phyloP scores from a whole-genome alignment of 805 yeast genomes.

The Zygosaccharomyces bisporus region DNA sequence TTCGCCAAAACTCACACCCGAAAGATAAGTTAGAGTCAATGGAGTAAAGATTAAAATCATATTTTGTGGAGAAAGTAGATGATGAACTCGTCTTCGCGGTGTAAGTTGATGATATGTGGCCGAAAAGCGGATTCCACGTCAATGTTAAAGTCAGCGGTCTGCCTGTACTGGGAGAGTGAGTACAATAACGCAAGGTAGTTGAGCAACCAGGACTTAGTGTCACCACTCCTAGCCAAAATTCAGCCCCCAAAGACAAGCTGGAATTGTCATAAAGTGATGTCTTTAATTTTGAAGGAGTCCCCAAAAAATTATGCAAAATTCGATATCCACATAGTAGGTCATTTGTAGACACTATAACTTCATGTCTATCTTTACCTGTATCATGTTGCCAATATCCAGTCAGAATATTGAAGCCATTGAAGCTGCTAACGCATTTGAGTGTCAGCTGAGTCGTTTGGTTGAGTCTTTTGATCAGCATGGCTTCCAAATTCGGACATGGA shows the following conservation, averaged over 20 bases:
- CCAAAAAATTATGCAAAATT: conserved; percentile 61
- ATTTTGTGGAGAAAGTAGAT: conserved; percentile 76
- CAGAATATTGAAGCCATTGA: conserved; percentile 52
- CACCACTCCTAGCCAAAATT: conserved; percentile 80
- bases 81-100: conserved; percentile 73
- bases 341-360: conserved; percentile 74
- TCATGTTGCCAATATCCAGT: conserved; percentile 71
- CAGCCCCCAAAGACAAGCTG: conserved; percentile 72
- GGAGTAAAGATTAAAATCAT: conserved; percentile 87
- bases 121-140: conserved; percentile 83
- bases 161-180: conserved; percentile 80
- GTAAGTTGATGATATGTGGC: conserved; percentile 83
- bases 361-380: conserved; percentile 59
- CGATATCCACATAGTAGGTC: conserved; percentile 82
- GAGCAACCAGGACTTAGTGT: conserved; percentile 89
- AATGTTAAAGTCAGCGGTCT: conserved; percentile 86
- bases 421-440: conserved; percentile 71
- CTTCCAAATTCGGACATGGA: conserved; percentile 84
- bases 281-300: conserved; percentile 37
- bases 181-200: conserved; percentile 77
- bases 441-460: conserved; percentile 59
- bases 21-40: conserved; percentile 81
- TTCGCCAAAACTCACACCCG: conserved; percentile 81
- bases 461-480: conserved; percentile 70
- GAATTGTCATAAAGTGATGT: conserved; percentile 55